These are phyloP conservation scores for Chalciporus sphaerocephalus DNA, from an alignment of 768 basidiomycete genomes.

Conservation along the genomic window DNA sequence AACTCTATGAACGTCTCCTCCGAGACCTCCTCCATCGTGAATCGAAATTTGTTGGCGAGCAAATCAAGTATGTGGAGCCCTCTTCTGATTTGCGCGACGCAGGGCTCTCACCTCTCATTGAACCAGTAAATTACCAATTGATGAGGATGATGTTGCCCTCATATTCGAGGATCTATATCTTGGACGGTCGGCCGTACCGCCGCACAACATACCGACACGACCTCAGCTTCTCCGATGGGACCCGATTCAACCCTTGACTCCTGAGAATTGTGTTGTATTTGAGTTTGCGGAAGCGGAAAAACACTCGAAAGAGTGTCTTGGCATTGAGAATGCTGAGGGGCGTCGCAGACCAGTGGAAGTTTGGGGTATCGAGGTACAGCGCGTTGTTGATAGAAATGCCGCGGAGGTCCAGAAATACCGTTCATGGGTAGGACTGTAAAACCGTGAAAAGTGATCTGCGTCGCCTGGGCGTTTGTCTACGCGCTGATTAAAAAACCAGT, in stretches of 20 bases:
- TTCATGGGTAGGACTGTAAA: conserved; percentile 44
- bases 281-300: conserved; percentile 69
- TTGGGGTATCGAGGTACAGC: conserved; percentile 65
- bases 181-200: conserved; percentile 74
- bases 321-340: conserved; percentile 5
- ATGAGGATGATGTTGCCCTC: conserved; percentile 77
- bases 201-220: conserved; percentile 64
- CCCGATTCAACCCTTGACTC: conserved; percentile 50
- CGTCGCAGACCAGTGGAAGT: conserved; percentile 45
- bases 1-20: conserved; percentile 76
- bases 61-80: conserved; percentile 49
- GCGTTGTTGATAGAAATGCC: conserved; percentile 52
- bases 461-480: no score
- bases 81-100: not conserved
- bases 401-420: conserved; percentile 55
- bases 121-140: conserved; percentile 67
- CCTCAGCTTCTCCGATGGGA: conserved; percentile 86
- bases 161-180: conserved; percentile 86
- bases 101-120: not conserved
- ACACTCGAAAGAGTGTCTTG: conserved; percentile 49
- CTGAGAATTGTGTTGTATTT: conserved; percentile 86
- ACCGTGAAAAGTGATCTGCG: no score
- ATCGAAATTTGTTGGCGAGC: conserved; percentile 56
- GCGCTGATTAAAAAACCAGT: no score
- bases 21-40: conserved; percentile 76